phyloP scores from a whole-genome alignment of 768 basidiomycete species.

The Scleroderma bovista region DNA sequence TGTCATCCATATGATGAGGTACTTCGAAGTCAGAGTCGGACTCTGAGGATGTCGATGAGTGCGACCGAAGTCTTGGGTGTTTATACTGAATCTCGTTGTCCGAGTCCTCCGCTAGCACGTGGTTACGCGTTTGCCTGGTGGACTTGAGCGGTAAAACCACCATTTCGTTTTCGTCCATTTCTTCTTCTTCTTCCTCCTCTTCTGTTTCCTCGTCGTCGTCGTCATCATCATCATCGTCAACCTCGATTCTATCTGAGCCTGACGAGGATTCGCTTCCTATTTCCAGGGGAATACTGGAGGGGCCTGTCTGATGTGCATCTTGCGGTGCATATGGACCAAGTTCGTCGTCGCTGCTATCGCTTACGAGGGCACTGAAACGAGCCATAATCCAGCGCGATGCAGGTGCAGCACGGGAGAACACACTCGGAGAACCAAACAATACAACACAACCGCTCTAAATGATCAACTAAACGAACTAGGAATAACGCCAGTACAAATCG shows the following conservation, averaged over 20 bases:
- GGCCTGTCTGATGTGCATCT: conserved; percentile 16
- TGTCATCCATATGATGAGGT: conserved; percentile 35
- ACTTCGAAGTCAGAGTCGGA: conserved; percentile 18
- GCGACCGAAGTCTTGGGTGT: conserved; percentile 32
- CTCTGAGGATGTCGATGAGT: conserved; percentile 21
- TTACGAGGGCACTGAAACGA: conserved; percentile 61
- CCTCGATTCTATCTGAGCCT: conserved; percentile 21
- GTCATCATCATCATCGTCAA: conserved; percentile 23
- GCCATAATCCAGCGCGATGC: conserved; percentile 39
- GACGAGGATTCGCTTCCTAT: conserved; percentile 30
- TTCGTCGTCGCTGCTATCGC: conserved; percentile 52
- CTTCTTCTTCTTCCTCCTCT: conserved; percentile 33
- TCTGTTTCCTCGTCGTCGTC: conserved; percentile 27
- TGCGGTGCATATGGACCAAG: conserved; percentile 30
- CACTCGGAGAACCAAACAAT: conserved; percentile 24
- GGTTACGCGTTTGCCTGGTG: conserved; percentile 31
- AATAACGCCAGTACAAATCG: no score
- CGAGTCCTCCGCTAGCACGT: conserved; percentile 49
- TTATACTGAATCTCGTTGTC: conserved; percentile 49
- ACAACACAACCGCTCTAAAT: no score
- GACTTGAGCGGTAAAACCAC: conserved; percentile 17
- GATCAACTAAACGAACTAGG: no score
- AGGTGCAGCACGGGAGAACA: neutral
- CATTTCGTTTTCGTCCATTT: conserved; percentile 49
- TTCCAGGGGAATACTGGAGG: conserved; percentile 20